Base-by-base conservation (phyloP, 73 alveolate species). In the Paramecium sonneborni region DNA sequence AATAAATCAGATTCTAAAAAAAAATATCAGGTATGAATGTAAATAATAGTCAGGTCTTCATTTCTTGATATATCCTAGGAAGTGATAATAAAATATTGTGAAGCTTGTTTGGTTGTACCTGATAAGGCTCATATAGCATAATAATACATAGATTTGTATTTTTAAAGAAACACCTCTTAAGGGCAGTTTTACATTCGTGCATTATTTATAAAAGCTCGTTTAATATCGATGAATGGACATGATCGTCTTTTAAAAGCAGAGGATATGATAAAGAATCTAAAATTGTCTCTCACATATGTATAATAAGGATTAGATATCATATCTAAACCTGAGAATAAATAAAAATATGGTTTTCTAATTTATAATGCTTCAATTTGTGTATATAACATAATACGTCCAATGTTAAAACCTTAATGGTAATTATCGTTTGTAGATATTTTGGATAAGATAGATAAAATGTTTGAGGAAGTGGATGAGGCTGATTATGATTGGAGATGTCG, bases 391-490 rank as follows among this genome's bases (percentile, higher is more conserved):
- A 94, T 98, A 46, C 93, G 98, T 88, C 97, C 98, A 12, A 88
- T 97, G 95, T 82, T 97, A 57, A 96, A 96, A 79, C 96, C 97
- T 23, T 95, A 94, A 62, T 97, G 99, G 99, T 92, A 98, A 18
- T 96, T 96, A 90, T 92, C 95, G 38, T 95, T 97, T 79, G 96
- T 97, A 87, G 99, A 97, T 62, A 95, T 96, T 6, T 52, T 97
- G 56, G 99, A 98, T 85, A 97, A 96, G 92, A 95, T 98, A 1
- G 97, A 98, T 62, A 95, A 95, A 76, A 94, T 97, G 85, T 95
- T 98, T 69, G 99, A 98, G 72, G 99, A 98, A 88, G 97, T 96
- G 20, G 99, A 98, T 93, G 99, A 98, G 85, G 92, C 97, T 85
- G 99, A 98, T 94, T 96, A 95, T 56, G 95, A 98, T 92, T 97